These are phyloP conservation scores for Byssochlamys sp. DNA, from an alignment of 2,329 filamentous ascomycete species.

Conservation along the genomic window DNA sequence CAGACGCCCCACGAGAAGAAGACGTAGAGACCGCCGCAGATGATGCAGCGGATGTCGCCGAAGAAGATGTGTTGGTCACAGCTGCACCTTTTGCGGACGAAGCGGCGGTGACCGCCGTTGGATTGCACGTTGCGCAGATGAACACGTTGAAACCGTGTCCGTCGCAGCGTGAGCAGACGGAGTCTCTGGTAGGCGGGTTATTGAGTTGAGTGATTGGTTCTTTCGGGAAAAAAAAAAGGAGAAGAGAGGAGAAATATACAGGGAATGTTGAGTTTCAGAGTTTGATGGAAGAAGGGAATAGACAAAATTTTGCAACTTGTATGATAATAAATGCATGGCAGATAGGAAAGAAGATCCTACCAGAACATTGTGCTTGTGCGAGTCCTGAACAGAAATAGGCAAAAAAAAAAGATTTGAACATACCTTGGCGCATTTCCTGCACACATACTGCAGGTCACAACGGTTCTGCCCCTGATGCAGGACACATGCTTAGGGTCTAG, in stretches of 20 bases:
- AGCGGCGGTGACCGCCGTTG: conserved; percentile 11
- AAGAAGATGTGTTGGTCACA: neutral
- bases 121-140: conserved; percentile 22
- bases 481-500: conserved; percentile 24
- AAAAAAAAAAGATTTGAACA: neutral
- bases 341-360: neutral
- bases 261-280: neutral
- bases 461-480: conserved; percentile 25
- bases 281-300: neutral
- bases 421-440: conserved; percentile 31
- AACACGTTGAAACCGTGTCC: conserved; percentile 24
- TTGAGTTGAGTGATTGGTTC: neutral
- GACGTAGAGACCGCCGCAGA: neutral
- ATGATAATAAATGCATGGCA: neutral
- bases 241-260: neutral
- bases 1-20: neutral
- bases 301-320: neutral
- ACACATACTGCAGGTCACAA: conserved; percentile 26
- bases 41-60: neutral
- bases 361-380: neutral
- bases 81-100: conserved; percentile 1
- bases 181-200: conserved; percentile 9
- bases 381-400: neutral
- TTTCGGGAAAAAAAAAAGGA: neutral
- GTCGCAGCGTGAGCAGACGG: conserved; percentile 18